These are phyloP conservation scores for Baorangia bicolor DNA, from an alignment of 768 basidiomycete genomes.

Conservation along the genomic window DNA sequence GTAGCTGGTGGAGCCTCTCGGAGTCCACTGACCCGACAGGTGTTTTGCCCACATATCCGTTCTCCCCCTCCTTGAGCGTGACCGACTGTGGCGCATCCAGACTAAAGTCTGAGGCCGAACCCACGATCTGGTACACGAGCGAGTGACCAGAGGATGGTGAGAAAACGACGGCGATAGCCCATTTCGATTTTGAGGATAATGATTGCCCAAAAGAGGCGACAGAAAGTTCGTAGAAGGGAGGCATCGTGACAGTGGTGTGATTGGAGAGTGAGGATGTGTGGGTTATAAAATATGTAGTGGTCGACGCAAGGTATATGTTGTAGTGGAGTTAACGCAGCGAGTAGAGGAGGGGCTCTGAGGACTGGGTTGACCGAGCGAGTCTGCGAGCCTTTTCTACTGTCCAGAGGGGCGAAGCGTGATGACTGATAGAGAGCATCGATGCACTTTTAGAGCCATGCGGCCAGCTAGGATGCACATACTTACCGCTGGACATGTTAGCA, in stretches of 20 bases:
- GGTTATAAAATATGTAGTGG: neutral
- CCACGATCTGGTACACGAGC: slow-evolving; percentile 32
- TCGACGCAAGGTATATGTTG: neutral
- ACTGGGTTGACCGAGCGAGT: neutral
- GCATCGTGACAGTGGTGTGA: slow-evolving; percentile 19
- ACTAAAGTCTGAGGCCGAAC: slow-evolving; percentile 27
- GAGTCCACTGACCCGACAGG: slow-evolving; percentile 29
- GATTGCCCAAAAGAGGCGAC: slow-evolving; percentile 28
- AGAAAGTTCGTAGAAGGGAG: slow-evolving; percentile 34
- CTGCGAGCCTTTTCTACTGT: slow-evolving; percentile 23
- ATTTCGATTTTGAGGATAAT: slow-evolving; percentile 21
- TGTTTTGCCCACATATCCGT: slow-evolving; percentile 23
- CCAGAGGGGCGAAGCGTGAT: slow-evolving; percentile 9
- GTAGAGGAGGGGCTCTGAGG: neutral
- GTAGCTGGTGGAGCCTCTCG: slow-evolving; percentile 28
- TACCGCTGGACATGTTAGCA: slow-evolving; percentile 9
- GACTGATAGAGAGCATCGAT: slow-evolving; percentile 15
- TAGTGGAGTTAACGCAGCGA: neutral
- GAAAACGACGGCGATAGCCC: slow-evolving; percentile 30
- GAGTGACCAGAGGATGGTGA: slow-evolving; percentile 29
- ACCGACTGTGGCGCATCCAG: slow-evolving; percentile 35
- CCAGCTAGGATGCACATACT: slow-evolving; percentile 18
- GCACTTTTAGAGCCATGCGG: slow-evolving; percentile 22
- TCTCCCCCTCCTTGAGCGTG: slow-evolving; percentile 31
- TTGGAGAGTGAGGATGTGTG: neutral